phyloP scores from a whole-genome alignment of 306 rosid genomes.

The Herpetospermum pedunculosum region DNA sequence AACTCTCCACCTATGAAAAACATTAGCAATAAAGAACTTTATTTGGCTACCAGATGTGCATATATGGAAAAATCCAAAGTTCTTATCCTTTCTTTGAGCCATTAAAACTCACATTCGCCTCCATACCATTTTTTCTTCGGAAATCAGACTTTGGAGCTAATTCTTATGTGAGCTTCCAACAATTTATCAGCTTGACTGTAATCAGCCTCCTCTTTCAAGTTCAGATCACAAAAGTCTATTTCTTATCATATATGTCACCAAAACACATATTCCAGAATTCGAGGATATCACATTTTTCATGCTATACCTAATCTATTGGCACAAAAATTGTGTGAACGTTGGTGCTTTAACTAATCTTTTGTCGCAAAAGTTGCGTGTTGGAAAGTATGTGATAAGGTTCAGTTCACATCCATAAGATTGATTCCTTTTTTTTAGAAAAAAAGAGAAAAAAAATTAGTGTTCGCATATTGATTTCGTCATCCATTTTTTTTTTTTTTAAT shows the following conservation, averaged over 20 bases:
- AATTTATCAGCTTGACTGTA: neutral
- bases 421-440: no score
- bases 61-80: neutral
- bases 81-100: neutral
- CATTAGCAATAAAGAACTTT: neutral
- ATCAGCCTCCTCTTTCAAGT: neutral
- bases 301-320: neutral
- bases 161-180: neutral
- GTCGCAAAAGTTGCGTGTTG: neutral
- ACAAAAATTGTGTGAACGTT: neutral
- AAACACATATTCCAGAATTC: neutral
- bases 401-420: neutral
- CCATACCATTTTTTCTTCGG: neutral
- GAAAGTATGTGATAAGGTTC: neutral
- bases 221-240: neutral
- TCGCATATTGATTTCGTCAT: no score
- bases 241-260: neutral
- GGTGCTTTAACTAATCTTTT: neutral
- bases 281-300: neutral
- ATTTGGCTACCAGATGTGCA: neutral
- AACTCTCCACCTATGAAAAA: neutral
- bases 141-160: neutral
- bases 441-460: no score
- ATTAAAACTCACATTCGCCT: neutral
- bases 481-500: neutral